Base-by-base conservation (phyloP, 257 asterid genomes). In the Craterostigma plantagineum region DNA sequence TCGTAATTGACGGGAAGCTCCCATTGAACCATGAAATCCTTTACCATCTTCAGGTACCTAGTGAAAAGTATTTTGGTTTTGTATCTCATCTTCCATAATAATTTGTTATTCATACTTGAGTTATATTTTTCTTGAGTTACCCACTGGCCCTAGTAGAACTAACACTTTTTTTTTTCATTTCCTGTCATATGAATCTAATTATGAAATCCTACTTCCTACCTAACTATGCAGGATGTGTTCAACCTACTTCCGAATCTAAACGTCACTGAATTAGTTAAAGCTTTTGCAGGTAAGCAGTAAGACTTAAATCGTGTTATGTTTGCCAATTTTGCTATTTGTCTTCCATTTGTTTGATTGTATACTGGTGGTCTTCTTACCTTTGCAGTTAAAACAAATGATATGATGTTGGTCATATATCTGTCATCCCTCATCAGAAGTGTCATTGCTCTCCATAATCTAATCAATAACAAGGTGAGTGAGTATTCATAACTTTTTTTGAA, bases 11-110 rank as follows among this genome's bases (percentile, higher is more conserved):
- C 51, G 93, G 76, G 59, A 81, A 72, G 70, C 93, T 87, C 48
- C 97, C 97, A 1, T 57, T 87, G 44, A 87, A 87, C 69, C 97
- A 87, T 43, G 97, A 87, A 64, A 87, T 87, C 59, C 81, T 87
- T 15, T 81, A 79, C 63, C 95, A 87, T 68, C 70, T 87, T 37
- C 97, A 87, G 97, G 97, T 87, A 46, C 40, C 14, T 23, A 23
- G 30, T 23, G 30, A 23, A 23, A 23, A 23, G 2, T 2, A 23
- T 2, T 23, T 23, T 23, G 30, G 30, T 23, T 23, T 23, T 23
- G 30, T 23, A 6, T 23, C 30, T 23, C 30, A 23, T 23, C 30
- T 23, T 23, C 30, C 30, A 6, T 23, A 23, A 23, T 23, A 23
- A n/a, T 23, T 23, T 23, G 30, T 23, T 23, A 23, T 23, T 23